Evolutionary conservation across 2,329 filamentous ascomycete genomes (phyloP), one percentile per base, ranked within the genome.

Genomic region (Neonectria magnoliae): DNA sequence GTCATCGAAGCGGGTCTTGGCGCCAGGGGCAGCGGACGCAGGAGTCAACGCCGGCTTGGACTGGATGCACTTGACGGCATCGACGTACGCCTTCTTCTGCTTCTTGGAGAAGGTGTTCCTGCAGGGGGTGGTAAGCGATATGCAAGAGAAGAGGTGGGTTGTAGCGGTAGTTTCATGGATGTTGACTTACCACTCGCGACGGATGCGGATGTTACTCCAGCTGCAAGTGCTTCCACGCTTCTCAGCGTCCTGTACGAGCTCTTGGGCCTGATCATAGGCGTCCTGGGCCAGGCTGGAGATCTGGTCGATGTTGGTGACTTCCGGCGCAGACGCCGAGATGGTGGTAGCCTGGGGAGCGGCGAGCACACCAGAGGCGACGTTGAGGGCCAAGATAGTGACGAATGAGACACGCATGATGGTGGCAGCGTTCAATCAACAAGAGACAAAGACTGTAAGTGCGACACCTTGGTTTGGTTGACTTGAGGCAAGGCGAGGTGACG

Each of bases 1-100:
- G 63, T 87, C 85, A 68, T 87, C 85, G 62, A 81, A 85, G 60
- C 83, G 65, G 3, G 77, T 81, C 61, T 76, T 78, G 3, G 80
- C 82, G 2, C 84, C 84, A 0, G 82, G 75, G 0, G 78, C 80
- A 13, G 77, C 72, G 0, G 72, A 67, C 0, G 74, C 60, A 0
- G 78, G 76, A 0, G 78, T 78, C 20, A 70, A 72, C 4, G 81
- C 67, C 1, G 82, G 80, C 66, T 76, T 74, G 5, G 69, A 68
- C 63, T 80, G 78, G 18, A 86, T 70, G 58, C 84, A 86, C 44
- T 81, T 75, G 53, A 83, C 79, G 3, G 84, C 82, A 7, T 77
- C 71, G 56, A 81, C 82, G 70, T 85, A 86, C 7, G 75, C 74
- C 63, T 73, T 71, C 55, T 68, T 74, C 16, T 77, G 65, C 0